Evolutionary conservation across 2,329 filamentous ascomycete genomes (phyloP), one percentile per base, ranked within the genome.

Genomic region (Apiospora malaysiana): DNA sequence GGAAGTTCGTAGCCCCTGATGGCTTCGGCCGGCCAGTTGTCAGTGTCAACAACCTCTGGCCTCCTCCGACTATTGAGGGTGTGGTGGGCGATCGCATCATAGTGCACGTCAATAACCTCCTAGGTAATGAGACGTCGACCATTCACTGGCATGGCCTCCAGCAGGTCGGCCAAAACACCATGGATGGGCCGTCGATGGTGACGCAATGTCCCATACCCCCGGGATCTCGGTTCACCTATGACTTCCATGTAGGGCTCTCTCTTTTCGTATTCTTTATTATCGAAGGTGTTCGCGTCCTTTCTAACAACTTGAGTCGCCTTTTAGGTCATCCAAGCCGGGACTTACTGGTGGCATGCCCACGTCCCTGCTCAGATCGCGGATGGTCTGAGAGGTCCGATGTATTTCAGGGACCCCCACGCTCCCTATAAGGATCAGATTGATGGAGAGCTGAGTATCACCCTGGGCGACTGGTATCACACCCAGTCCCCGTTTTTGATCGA

Each of bases 261-360:
- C 4, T 9, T 9, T n/a, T 25, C 32, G 32, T 25, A 10, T 14
- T n/a, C 6, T 4, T n/a, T 23, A 4, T 45, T n/a, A n/a, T n/a
- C n/a, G 42, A 16, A 49, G 18, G 14, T 14, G 0, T 14, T 14
- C n/a, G n/a, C n/a, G n/a, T 23, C n/a, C n/a, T 25, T 9, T 25
- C n/a, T 49, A 49, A 49, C 9, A 49, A 49, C 9, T 49, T 23
- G 47, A 25, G n/a, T n/a, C 4, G 3, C 3, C 5, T 18, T 45
- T 14, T 25, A 49, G 1, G 89, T 91, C 78, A 77, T 89, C 66
- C 91, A 93, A 82, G 86, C 90, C 0, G 93, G 92, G 37, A 93
- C 92, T 0, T 94, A 93, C 80, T 94, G 92, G 93, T 95, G 94
- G 75, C 92, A 94, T 78, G 92, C 89, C 6, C 92, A 94, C 77